Evolutionary conservation across 148 eudicot species (phyloP).

Genomic region (Rhododendron ovatum): DNA sequence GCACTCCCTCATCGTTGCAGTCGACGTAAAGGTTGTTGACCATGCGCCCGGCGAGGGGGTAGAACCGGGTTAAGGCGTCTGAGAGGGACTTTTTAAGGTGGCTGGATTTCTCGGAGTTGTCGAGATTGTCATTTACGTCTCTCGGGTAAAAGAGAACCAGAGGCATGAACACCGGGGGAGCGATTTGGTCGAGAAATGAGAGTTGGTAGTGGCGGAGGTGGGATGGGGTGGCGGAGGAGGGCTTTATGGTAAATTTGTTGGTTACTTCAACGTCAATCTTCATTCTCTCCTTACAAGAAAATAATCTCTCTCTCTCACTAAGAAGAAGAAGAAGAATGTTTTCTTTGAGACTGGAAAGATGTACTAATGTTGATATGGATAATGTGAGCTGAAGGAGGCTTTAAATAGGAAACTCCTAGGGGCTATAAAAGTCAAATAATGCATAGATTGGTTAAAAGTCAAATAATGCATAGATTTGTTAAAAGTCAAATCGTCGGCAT

Average conservation of each 20-base stretch:
- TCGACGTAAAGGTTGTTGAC: constrained; percentile 29
- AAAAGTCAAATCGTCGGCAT: no score
- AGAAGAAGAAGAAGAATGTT: neutral
- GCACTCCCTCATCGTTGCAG: constrained; percentile 43
- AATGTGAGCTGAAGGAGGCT: neutral
- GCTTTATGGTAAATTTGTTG: neutral
- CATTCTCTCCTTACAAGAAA: neutral
- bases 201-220: neutral
- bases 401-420: neutral
- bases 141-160: neutral
- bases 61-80: constrained; percentile 25
- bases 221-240: neutral
- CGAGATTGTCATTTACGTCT: neutral
- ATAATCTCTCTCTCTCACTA: neutral
- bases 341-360: neutral
- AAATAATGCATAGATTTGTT: neutral
- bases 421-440: neutral
- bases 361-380: neutral
- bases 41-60: constrained; percentile 50
- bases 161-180: neutral
- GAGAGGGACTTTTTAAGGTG: constrained; percentile 38
- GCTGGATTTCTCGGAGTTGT: neutral
- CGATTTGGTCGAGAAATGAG: constrained; percentile 7
- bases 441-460: neutral
- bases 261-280: neutral